Evolutionary conservation across 768 basidiomycete species (phyloP).

Genomic region (Leccinum barrowsii): DNA sequence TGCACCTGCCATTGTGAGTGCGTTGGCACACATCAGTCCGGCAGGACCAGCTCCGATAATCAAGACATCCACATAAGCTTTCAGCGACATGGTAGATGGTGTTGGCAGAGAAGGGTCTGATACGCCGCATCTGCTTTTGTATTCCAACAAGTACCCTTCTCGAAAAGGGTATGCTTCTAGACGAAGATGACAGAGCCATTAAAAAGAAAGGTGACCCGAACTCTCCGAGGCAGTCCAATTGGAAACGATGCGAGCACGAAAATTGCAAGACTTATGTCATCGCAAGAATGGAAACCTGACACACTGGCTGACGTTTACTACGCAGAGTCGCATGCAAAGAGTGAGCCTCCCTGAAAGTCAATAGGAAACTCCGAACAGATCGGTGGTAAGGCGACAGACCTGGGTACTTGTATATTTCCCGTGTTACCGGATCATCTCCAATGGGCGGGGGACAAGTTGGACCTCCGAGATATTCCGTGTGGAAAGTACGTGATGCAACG

Average conservation of each 20-base stretch:
- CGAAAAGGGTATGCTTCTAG: background rate
- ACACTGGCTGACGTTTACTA: background rate
- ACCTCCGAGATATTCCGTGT: background rate
- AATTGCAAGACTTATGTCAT: background rate
- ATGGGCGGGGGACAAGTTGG: no score
- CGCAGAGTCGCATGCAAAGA: no score
- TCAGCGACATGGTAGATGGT: background rate
- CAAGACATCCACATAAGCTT: background rate
- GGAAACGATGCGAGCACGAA: background rate
- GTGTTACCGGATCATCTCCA: background rate
- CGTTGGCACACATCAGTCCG: background rate
- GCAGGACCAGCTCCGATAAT: background rate
- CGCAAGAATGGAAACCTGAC: background rate
- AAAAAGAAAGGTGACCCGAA: background rate
- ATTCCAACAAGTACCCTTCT: background rate
- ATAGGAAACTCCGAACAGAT: background rate
- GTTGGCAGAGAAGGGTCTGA: background rate
- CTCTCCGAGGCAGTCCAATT: no score
- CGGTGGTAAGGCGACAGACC: background rate
- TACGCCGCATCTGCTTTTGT: background rate
- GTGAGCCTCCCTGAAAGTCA: no score
- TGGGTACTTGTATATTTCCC: background rate
- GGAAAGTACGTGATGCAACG: background rate
- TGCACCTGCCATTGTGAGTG: background rate
- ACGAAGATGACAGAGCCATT: background rate